Conservation (phyloP, 148 eudicot species). For the Cornus suecica region DNA sequence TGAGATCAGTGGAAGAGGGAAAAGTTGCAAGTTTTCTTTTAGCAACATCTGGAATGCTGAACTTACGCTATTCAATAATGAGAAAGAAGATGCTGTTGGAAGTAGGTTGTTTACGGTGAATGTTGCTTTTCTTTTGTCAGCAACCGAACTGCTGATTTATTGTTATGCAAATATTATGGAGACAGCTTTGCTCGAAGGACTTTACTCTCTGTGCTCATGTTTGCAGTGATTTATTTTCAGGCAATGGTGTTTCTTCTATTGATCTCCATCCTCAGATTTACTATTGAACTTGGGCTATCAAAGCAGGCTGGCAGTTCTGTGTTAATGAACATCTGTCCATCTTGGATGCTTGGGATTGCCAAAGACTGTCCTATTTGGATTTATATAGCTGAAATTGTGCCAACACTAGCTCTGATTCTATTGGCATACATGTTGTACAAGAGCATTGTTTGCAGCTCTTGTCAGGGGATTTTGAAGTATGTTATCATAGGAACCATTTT, state of each 20-base stretch:
- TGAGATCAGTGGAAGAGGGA: slow-evolving; percentile 90
- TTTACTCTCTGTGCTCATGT: slow-evolving; percentile 7
- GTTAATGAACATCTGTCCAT: slow-evolving; percentile 29
- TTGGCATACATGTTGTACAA: slow-evolving; percentile 52
- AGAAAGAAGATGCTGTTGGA: slow-evolving; percentile 53
- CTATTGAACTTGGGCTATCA: slow-evolving; percentile 73
- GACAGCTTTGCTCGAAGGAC: neutral
- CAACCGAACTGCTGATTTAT: neutral
- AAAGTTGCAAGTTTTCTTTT: slow-evolving; percentile 74
- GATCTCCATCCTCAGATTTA: slow-evolving; percentile 55
- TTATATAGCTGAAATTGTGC: slow-evolving; percentile 39
- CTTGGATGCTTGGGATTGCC: slow-evolving; percentile 40
- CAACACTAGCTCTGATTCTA: slow-evolving; percentile 46
- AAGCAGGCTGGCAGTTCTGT: slow-evolving; percentile 60
- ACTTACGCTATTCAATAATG: slow-evolving; percentile 54
- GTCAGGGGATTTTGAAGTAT: slow-evolving; percentile 38
- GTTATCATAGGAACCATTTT: slow-evolving; percentile 53
- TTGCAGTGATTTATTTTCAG: slow-evolving; percentile 41
- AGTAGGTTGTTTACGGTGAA: slow-evolving; percentile 39
- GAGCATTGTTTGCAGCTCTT: slow-evolving; percentile 27
- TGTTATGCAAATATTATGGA: neutral
- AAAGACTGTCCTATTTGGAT: slow-evolving; percentile 47
- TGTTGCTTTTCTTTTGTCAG: slow-evolving; percentile 5
- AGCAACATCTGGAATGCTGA: slow-evolving; percentile 66
- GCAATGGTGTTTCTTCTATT: slow-evolving; percentile 48